Base-by-base conservation (phyloP, 2,329 filamentous ascomycete species). In the Botrytis hyacinthi region DNA sequence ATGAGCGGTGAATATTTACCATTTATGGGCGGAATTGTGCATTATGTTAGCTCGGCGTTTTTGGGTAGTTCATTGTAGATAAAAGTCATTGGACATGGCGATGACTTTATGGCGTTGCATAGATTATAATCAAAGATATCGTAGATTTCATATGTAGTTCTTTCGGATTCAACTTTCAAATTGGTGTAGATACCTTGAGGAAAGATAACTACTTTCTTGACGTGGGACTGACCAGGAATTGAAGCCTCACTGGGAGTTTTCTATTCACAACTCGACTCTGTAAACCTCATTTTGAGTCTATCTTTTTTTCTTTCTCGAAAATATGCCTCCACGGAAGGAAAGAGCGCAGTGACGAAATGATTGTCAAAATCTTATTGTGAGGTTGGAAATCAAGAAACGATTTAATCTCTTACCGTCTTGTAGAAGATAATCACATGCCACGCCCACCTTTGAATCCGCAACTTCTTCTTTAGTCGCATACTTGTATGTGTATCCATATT, bases 1-100 rank as follows among this genome's bases (percentile, higher is more conserved):
- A 29, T 57, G 37, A 18, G 48, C 48, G 42, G 37, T 42, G 48
- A 26, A 42, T 16, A 44, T 57, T 57, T 42, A 37, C 66, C 54
- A 32, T 57, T 32, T 32, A 44, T 57, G 26, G 35, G 40, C 29
- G 37, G 35, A n/a, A 44, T 10, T 10, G 32, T 69, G 66, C 42
- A 59, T 44, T 8, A 10, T 69, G 16, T 69, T 57, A 57, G 66
- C 66, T 69, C 37, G 66, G 66, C 48, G 48, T 69, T 69, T 68
- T 69, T n/a, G 40, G 66, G 65, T 22, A 12, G 29, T 46, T 46
- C 22, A 5, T 35, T 22, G 48, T 42, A 42, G 37, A 69, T 6
- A 57, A 42, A 69, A 59, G 37, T 14, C 48, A 7, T 26, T 26
- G 37, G 16, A 10, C 35, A 57, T 57, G 40, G 48, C 29, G 37